These are phyloP conservation scores for Lasiodiplodia theobromae DNA, from an alignment of 2,329 filamentous ascomycete genomes.

Conservation along the genomic window DNA sequence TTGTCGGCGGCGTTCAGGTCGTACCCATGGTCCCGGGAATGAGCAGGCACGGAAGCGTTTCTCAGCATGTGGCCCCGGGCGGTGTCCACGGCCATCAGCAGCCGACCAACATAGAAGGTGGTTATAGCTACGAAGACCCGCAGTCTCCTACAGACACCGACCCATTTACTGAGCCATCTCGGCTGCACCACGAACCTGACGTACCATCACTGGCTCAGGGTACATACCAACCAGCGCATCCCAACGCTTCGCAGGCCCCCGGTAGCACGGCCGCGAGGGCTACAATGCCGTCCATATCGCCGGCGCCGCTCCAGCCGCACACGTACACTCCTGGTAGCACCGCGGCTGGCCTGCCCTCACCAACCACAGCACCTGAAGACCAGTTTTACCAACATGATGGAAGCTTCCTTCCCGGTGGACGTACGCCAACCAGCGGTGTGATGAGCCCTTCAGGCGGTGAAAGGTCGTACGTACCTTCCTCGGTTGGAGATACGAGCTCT, in stretches of 20 bases:
- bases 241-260: slow-evolving; percentile 38
- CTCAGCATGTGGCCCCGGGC: slow-evolving; percentile 44
- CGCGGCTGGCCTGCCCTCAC: slow-evolving; percentile 31
- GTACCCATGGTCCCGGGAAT: slow-evolving; percentile 86
- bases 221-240: slow-evolving; percentile 31
- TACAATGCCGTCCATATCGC: slow-evolving; percentile 9
- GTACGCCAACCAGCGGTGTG: slow-evolving; percentile 21
- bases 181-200: slow-evolving; percentile 40
- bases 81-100: slow-evolving; percentile 23
- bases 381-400: slow-evolving; percentile 50
- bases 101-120: slow-evolving; percentile 39
- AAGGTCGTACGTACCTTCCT: slow-evolving; percentile 45
- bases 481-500: slow-evolving; percentile 41
- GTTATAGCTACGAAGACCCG: slow-evolving; percentile 59
- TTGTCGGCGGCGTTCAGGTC: slow-evolving; percentile 93
- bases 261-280: slow-evolving; percentile 3
- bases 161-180: slow-evolving; percentile 62
- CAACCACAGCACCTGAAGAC: slow-evolving; percentile 36
- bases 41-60: slow-evolving; percentile 60
- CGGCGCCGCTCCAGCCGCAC: slow-evolving; percentile 30
- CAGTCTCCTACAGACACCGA: slow-evolving; percentile 66
- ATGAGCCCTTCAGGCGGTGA: slow-evolving; percentile 33
- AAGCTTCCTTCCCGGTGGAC: slow-evolving; percentile 42
- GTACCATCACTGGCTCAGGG: slow-evolving; percentile 42
- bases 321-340: slow-evolving; percentile 24